Evolutionary conservation across 768 basidiomycete species (phyloP).

Genomic region (Tephrocybe sp.): DNA sequence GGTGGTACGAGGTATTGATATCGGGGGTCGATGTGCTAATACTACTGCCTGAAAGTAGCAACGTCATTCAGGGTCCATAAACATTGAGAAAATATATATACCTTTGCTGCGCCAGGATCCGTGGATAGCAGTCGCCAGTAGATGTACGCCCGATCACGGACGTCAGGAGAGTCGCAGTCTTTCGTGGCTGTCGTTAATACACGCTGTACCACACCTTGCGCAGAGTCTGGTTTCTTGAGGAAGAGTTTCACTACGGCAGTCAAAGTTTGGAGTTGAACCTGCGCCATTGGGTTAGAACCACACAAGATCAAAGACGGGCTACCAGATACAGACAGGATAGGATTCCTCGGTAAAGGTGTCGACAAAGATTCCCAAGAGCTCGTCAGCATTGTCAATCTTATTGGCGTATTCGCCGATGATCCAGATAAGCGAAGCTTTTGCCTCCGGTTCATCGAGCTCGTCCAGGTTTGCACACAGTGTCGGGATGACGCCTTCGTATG

Average conservation of each 20-base stretch:
- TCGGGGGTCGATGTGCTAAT: conserved; percentile 88
- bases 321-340: conserved; percentile 62
- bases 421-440: conserved; percentile 98
- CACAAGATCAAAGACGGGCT: neutral
- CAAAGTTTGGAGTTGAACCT: conserved; percentile 79
- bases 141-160: conserved; percentile 95
- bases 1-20: conserved; percentile 88
- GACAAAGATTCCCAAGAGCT: conserved; percentile 86
- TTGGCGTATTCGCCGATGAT: conserved; percentile 98
- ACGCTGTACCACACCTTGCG: conserved; percentile 90
- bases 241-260: conserved; percentile 98
- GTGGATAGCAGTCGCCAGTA: conserved; percentile 96
- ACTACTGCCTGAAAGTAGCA: conserved; percentile 63
- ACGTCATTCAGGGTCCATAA: neutral
- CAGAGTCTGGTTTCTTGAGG: conserved; percentile 90
- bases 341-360: conserved; percentile 93
- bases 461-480: conserved; percentile 93
- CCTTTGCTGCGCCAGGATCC: conserved; percentile 95
- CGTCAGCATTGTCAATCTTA: conserved; percentile 97
- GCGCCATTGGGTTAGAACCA: conserved; percentile 7
- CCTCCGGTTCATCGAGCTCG: conserved; percentile 96
- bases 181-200: conserved; percentile 94
- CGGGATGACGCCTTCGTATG: conserved; percentile 96
- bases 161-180: conserved; percentile 95
- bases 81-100: conserved; percentile 25